Conservation (phyloP, 306 rosid genomes). For the Lathyrus oleraceus region DNA sequence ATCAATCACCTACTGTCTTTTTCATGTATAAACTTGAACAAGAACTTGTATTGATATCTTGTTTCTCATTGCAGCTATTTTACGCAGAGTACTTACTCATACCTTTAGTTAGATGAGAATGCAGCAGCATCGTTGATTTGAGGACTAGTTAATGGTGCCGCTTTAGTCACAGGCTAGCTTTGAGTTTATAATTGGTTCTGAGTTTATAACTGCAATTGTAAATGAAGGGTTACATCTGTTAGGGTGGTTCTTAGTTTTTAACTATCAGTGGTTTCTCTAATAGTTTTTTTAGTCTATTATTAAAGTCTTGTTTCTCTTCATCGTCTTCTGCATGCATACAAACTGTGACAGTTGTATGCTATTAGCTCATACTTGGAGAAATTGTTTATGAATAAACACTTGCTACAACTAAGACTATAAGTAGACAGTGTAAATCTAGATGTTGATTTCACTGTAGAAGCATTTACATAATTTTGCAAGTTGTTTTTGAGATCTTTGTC, state of each 20-base stretch:
- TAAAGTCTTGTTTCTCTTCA: neutral
- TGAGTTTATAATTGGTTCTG: neutral
- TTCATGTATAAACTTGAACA: neutral
- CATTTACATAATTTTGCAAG: no score
- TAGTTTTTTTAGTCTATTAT: neutral
- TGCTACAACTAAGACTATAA: neutral
- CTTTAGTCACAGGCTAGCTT: slow-evolving; percentile 8
- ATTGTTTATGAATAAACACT: neutral
- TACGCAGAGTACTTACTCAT: slow-evolving; percentile 86
- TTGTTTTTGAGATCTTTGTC: no score
- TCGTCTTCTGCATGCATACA: neutral
- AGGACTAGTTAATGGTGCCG: slow-evolving; percentile 20
- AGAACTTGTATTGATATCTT: slow-evolving; percentile 18
- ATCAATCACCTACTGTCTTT: slow-evolving; percentile 29
- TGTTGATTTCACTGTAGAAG: neutral
- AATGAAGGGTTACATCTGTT: slow-evolving; percentile 17
- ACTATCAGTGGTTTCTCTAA: neutral
- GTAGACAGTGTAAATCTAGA: neutral
- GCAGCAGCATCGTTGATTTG: neutral
- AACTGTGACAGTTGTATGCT: neutral
- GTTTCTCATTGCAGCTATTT: slow-evolving; percentile 68
- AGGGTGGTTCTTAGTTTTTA: neutral
- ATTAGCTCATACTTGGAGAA: neutral
- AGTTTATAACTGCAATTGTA: slow-evolving; percentile 20
- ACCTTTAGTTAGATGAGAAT: slow-evolving; percentile 74